phyloP scores from a whole-genome alignment of 108 stramenopile species.

The Cyclotella distinguenda region DNA sequence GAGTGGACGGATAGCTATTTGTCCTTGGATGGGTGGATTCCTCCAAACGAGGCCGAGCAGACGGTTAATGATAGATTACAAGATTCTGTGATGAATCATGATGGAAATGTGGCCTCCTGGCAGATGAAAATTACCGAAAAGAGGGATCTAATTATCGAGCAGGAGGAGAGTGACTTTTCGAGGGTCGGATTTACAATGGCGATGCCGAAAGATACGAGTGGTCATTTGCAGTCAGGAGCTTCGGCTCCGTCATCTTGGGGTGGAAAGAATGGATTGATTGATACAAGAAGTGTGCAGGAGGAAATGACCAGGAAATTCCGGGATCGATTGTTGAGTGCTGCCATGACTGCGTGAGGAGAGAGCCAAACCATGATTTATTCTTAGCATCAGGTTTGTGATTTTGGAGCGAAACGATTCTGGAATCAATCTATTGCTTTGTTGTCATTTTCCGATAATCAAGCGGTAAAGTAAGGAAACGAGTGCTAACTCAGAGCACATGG shows the following conservation, averaged over 20 bases:
- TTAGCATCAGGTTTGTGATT: too few relatives aligned
- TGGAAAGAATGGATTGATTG: conserved; percentile 6
- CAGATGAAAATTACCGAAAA: conserved; percentile 17
- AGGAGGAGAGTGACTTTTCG: conserved; percentile 19
- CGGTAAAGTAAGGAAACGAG: too few relatives aligned
- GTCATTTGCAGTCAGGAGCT: not conserved
- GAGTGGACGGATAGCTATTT: conserved; percentile 12
- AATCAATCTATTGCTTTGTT: too few relatives aligned
- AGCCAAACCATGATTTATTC: not conserved
- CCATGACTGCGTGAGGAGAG: conserved; percentile 20
- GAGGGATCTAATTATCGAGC: conserved; percentile 15
- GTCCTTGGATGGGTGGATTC: conserved; percentile 17
- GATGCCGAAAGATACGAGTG: not conserved
- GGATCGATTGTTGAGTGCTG: conserved; percentile 25
- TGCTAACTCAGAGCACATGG: too few relatives aligned
- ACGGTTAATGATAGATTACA: not conserved
- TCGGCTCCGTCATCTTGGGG: not conserved
- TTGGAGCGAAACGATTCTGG: too few relatives aligned
- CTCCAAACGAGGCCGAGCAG: not conserved
- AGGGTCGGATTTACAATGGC: not conserved
- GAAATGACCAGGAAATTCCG: conserved; percentile 23
- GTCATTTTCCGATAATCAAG: too few relatives aligned
- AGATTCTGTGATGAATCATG: not conserved
- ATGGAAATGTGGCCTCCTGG: not conserved
- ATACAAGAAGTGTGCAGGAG: conserved; percentile 16